A percentile compares a stretch with the other conserved stretches of the same genome.
phyloP scores from a whole-genome alignment of 352 stramenopile genomes.

The Globisporangium abappressorium region DNA sequence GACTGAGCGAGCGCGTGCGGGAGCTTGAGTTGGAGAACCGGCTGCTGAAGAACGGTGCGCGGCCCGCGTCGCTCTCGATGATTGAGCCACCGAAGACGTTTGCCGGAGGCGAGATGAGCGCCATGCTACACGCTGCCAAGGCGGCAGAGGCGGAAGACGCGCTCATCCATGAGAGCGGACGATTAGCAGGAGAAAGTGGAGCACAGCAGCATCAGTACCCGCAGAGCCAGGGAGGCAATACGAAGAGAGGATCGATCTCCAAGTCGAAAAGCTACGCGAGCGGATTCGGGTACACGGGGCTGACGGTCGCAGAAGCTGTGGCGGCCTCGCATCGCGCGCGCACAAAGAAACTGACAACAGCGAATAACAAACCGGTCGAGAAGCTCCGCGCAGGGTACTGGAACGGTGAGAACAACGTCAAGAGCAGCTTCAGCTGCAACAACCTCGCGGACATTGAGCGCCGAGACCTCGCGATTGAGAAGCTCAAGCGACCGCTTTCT shows the following conservation, averaged over 20 bases:
- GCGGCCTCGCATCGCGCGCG: constrained; percentile 64
- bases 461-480: constrained; percentile 40
- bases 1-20: constrained; percentile 53
- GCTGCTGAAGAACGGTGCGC: constrained; percentile 33
- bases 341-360: constrained; percentile 32
- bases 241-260: constrained; percentile 24
- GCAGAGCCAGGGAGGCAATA: constrained; percentile 1
- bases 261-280: constrained; percentile 66
- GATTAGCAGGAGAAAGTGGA: not conserved
- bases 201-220: not conserved
- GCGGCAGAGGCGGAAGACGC: constrained; percentile 16
- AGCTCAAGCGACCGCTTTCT: constrained; percentile 12
- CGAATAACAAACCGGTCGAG: constrained; percentile 28
- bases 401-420: constrained; percentile 68
- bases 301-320: constrained; percentile 61
- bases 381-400: constrained; percentile 65
- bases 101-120: constrained; percentile 33
- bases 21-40: constrained; percentile 72
- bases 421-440: constrained; percentile 82
- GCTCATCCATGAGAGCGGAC: not conserved
- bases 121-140: constrained; percentile 16
- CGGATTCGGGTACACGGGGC: constrained; percentile 46
- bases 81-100: constrained; percentile 32
- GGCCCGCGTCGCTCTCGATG: constrained; percentile 13
- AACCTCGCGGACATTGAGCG: constrained; percentile 69